These are phyloP conservation scores for Mycena sp. DNA, from an alignment of 1,284 basidiomycete genomes.

Conservation along the genomic window DNA sequence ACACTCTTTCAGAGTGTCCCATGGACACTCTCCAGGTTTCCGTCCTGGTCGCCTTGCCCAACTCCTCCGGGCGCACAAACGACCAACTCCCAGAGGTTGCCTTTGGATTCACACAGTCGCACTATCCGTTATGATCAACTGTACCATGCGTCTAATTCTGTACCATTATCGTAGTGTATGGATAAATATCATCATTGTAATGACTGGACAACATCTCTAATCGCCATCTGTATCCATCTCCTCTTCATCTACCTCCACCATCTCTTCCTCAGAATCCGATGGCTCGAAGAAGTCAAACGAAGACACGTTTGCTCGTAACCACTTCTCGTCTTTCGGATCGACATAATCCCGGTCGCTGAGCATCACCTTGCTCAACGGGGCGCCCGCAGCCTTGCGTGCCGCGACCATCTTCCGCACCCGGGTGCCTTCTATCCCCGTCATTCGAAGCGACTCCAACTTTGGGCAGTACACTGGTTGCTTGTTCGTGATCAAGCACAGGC, in stretches of 20 bases:
- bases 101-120: slow-evolving; percentile 17
- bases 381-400: slow-evolving; percentile 49
- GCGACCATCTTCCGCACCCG: slow-evolving; percentile 55
- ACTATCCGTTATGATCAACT: slow-evolving; percentile 2
- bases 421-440: slow-evolving; percentile 51
- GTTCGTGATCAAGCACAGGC: slow-evolving; percentile 41
- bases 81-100: slow-evolving; percentile 36
- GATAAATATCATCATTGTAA: too few species aligned
- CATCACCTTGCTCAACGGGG: slow-evolving; percentile 54
- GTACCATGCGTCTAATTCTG: background rate
- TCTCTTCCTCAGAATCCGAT: slow-evolving; percentile 52
- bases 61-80: slow-evolving; percentile 36
- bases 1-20: slow-evolving; percentile 22
- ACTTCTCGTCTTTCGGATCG: slow-evolving; percentile 47
- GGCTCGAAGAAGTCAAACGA: slow-evolving; percentile 59
- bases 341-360: slow-evolving; percentile 54
- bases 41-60: slow-evolving; percentile 72
- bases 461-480: slow-evolving; percentile 46
- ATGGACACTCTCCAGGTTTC: slow-evolving; percentile 57
- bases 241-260: slow-evolving; percentile 34
- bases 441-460: slow-evolving; percentile 54
- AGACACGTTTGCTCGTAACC: slow-evolving; percentile 57
- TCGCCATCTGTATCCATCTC: slow-evolving; percentile 24
- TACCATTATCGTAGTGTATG: background rate
- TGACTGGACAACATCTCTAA: background rate